These are phyloP conservation scores for Penicillium roqueforti DNA, from an alignment of 495 filamentous ascomycete genomes.

Conservation along the genomic window DNA sequence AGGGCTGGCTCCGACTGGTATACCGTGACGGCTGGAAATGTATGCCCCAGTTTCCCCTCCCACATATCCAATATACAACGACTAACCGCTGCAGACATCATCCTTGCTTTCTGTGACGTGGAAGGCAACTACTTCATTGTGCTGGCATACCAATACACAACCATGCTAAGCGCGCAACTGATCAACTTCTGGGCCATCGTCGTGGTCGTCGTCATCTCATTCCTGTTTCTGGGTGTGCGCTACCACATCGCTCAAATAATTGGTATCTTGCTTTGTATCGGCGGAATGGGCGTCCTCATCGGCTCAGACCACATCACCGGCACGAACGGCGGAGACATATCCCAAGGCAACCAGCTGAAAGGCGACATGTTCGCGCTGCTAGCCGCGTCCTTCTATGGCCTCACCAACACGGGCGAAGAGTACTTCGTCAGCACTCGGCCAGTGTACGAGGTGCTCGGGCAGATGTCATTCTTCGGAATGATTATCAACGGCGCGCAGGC, in stretches of 20 bases:
- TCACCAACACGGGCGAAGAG: slow-evolving; percentile 87
- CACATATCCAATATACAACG: neutral
- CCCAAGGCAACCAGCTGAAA: slow-evolving; percentile 65
- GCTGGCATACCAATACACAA: slow-evolving; percentile 89
- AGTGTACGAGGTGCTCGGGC: slow-evolving; percentile 88
- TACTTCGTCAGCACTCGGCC: slow-evolving; percentile 84
- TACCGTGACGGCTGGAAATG: slow-evolving; percentile 81
- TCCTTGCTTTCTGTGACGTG: slow-evolving; percentile 88
- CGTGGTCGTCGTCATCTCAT: slow-evolving; percentile 81
- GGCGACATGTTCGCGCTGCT: slow-evolving; percentile 89
- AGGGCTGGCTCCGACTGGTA: slow-evolving; percentile 60
- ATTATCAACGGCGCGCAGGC: slow-evolving; percentile 89
- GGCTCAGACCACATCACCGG: slow-evolving; percentile 82
- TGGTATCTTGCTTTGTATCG: slow-evolving; percentile 87
- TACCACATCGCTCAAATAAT: slow-evolving; percentile 79
- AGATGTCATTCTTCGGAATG: slow-evolving; percentile 84
- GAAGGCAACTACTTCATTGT: slow-evolving; percentile 98
- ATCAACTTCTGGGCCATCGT: slow-evolving; percentile 99
- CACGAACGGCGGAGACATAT: slow-evolving; percentile 55
- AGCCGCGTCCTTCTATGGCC: slow-evolving; percentile 86
- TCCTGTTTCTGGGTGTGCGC: slow-evolving; percentile 75
- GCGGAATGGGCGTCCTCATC: slow-evolving; percentile 85
- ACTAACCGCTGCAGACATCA: slow-evolving; percentile 54
- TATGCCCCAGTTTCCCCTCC: slow-evolving; percentile 19
- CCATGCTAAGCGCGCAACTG: slow-evolving; percentile 83